These are phyloP conservation scores for Phytophthora sansomeana DNA, from an alignment of 352 stramenopile species.

Conservation along the genomic window DNA sequence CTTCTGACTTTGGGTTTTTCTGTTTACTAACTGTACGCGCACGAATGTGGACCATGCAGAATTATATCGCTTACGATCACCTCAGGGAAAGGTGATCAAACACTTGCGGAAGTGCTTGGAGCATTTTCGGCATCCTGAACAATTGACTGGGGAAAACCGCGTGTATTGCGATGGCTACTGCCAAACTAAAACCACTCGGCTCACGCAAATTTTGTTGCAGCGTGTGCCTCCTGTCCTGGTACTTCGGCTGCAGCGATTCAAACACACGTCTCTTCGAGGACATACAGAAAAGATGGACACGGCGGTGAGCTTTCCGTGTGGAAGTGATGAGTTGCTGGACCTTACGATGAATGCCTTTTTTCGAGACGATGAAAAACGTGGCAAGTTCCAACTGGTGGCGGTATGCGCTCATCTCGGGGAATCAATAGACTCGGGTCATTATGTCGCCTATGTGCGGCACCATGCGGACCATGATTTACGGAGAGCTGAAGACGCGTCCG, in stretches of 20 bases:
- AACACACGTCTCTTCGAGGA: slow-evolving; percentile 43
- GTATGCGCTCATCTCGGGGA: slow-evolving; percentile 79
- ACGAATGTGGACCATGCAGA: slow-evolving; percentile 25
- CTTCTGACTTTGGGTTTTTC: neutral
- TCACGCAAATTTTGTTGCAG: slow-evolving; percentile 80
- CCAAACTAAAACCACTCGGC: slow-evolving; percentile 66
- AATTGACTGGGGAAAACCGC: slow-evolving; percentile 67
- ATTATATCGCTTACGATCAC: slow-evolving; percentile 71
- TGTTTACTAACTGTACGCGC: neutral
- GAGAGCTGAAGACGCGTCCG: slow-evolving; percentile 8
- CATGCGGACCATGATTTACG: slow-evolving; percentile 8
- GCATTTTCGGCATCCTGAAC: slow-evolving; percentile 58
- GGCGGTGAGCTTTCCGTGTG: slow-evolving; percentile 66
- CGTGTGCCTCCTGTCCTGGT: slow-evolving; percentile 59
- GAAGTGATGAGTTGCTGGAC: slow-evolving; percentile 51
- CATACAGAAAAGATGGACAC: slow-evolving; percentile 63
- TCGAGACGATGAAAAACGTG: slow-evolving; percentile 47
- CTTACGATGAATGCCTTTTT: slow-evolving; percentile 76
- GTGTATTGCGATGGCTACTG: slow-evolving; percentile 80
- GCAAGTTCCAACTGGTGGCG: slow-evolving; percentile 65
- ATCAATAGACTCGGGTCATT: slow-evolving; percentile 74
- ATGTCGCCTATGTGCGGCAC: slow-evolving; percentile 69
- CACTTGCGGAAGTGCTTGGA: slow-evolving; percentile 65
- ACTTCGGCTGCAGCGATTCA: slow-evolving; percentile 79
- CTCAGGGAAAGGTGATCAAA: slow-evolving; percentile 46